Conservation (phyloP, 345 rosid genomes). For the Theobroma cacao region DNA sequence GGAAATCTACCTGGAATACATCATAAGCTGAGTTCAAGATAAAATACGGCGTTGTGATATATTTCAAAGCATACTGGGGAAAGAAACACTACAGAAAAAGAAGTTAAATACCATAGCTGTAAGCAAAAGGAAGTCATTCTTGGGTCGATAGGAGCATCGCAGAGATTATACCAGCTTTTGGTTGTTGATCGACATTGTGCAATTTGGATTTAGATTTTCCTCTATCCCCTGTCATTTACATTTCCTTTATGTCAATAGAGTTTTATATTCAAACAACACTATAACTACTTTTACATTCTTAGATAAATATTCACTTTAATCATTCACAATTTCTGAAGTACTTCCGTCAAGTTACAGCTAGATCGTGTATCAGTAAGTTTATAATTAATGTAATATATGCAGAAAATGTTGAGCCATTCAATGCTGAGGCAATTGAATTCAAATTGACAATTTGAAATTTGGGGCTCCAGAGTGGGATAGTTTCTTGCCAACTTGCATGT, state of each 20-base stretch:
- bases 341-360: background rate
- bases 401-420: background rate
- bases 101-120: conserved; percentile 5
- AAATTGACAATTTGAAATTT: background rate
- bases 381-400: background rate
- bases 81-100: conserved; percentile 71
- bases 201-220: conserved; percentile 56
- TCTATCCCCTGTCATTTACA: conserved; percentile 55
- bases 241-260: conserved; percentile 1
- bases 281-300: background rate
- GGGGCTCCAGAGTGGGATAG: background rate
- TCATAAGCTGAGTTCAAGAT: conserved; percentile 92
- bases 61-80: conserved; percentile 71
- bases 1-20: conserved; percentile 65
- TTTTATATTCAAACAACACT: background rate
- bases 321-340: background rate
- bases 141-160: background rate
- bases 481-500: background rate
- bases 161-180: conserved; percentile 60
- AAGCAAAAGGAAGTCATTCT: background rate
- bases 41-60: conserved; percentile 70
- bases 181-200: conserved; percentile 39
- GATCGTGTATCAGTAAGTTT: background rate
- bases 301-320: background rate
- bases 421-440: background rate